Base-by-base conservation (phyloP, 2,329 filamentous ascomycete species). In the Spiromastix sp. region DNA sequence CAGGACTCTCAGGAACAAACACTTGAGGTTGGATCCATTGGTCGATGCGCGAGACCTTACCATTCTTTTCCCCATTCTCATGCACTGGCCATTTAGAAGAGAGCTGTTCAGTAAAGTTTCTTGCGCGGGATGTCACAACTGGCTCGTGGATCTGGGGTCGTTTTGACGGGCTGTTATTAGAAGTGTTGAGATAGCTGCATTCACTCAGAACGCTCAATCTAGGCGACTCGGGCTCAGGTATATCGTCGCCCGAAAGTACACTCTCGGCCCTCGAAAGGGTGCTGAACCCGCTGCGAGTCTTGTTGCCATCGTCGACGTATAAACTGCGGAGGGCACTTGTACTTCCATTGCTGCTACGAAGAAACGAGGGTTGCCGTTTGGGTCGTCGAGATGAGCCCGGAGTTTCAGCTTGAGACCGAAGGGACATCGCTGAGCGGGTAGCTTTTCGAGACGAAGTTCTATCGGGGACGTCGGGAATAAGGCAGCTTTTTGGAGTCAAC, bases 171-270 rank as follows among this genome's bases (percentile, higher is more conserved):
- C 11, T 46, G n/a, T n/a, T 47, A n/a, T 55, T 56, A 9, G 51
- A 47, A 1, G 55, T 49, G 26, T 54, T 51, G 11, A 64, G 44
- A 39, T 64, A 60, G 35, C 61, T 64, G 43, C 61, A 64, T 44
- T 66, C 62, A 32, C 62, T 66, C 1, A 66, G 48, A 13, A 60
- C 54, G 38, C 62, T 66, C 6, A 64, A 47, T 32, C 62, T 50
- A 2, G 61, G 61, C 5, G 60, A 64, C 20, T 48, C 51, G 0
- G 54, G 50, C n/a, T 60, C 55, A 4, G 44, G 34, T 2, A 41
- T 46, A n/a, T 59, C 54, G 22, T 45, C 50, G 42, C 54, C 52
- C 0, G 59, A 60, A 27, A 59, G 47, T 24, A 53, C 45, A 33
- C 58, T 62, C 22, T 57, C 55, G 9, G 51, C 54, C 34, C 51